These are phyloP conservation scores for Cryptosporidium tyzzeri DNA, from an alignment of 169 alveolate genomes.

Conservation along the genomic window DNA sequence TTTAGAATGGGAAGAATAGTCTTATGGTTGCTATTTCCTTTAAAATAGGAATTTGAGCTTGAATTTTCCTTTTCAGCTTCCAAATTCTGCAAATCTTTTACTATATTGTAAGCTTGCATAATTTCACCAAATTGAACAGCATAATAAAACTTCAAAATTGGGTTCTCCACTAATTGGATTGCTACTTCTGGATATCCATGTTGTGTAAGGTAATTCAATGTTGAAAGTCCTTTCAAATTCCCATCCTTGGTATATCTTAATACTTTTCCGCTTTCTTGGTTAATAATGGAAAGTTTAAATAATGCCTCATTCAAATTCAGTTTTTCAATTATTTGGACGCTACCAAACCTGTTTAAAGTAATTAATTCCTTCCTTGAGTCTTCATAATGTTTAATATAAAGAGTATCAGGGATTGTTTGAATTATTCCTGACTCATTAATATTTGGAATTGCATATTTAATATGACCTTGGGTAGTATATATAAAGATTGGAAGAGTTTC, in stretches of 20 bases:
- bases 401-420: conserved; percentile 48
- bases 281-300: conserved; percentile 81
- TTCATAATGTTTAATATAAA: conserved; percentile 64
- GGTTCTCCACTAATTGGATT: conserved; percentile 81
- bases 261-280: conserved; percentile 79
- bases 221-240: conserved; percentile 80
- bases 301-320: conserved; percentile 82
- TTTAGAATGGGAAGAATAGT: conserved; percentile 59
- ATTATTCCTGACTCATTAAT: conserved; percentile 54
- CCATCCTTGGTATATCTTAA: conserved; percentile 76
- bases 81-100: conserved; percentile 81
- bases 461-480: conserved; percentile 69
- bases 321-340: conserved; percentile 75
- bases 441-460: conserved; percentile 66
- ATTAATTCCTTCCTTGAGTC: conserved; percentile 70
- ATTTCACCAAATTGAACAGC: conserved; percentile 84
- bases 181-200: conserved; percentile 84
- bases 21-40: conserved; percentile 19
- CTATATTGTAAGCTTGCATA: conserved; percentile 82
- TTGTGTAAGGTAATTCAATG: conserved; percentile 82
- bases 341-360: conserved; percentile 77
- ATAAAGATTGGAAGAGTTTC: conserved; percentile 63
- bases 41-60: neutral
- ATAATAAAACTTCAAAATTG: conserved; percentile 81
- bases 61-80: conserved; percentile 71